Evolutionary conservation across 176 grass and related monocot species (phyloP), one percentile per base, ranked within the genome.

Genomic region (Phoenix roebelenii): DNA sequence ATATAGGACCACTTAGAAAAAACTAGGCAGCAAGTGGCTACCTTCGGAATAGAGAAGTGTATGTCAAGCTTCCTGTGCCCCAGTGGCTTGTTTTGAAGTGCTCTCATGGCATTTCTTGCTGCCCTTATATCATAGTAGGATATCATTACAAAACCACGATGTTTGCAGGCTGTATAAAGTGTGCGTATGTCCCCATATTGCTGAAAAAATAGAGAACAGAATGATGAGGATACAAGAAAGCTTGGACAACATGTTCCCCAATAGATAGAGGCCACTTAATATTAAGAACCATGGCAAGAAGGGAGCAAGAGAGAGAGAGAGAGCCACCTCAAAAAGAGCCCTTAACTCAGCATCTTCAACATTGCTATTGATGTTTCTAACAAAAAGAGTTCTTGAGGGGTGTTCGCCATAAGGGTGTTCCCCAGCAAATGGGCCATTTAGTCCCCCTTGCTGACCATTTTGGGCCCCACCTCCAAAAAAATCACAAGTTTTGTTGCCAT

Each of bases 41-140:
- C 86, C 86, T 81, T 77, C 26, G 74, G 62, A 81, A 81, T 26
- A 57, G 74, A 85, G 25, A 85, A 89, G 25, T 89, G 77, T n/a
- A 85, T 76, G 72, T 81, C 81, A 70, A 89, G 80, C 24, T 81
- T 81, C 77, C 73, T 52, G 14, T 22, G 52, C 7, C 77, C 68
- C 66, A 84, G 22, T 59, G 65, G 57, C 63, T 77, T 89, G 54
- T 66, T 68, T 76, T 84, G 81, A 52, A 89, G 81, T 23, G 57
- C 74, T 70, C 49, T 77, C 61, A 81, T 77, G 16, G 77, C 85
- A 2, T 75, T 75, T 50, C 77, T 66, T 9, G 81, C 81, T 64
- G 81, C 61, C 72, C 81, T 71, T 49, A 84, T 81, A 55, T 89
- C 85, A 81, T 84, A 81, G 61, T 84, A 89, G 68, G 81, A 84